Percentiles rank a stretch among this genome's conserved stretches.
phyloP scores from a whole-genome alignment of 768 basidiomycete species.

The Boletus patriciae region DNA sequence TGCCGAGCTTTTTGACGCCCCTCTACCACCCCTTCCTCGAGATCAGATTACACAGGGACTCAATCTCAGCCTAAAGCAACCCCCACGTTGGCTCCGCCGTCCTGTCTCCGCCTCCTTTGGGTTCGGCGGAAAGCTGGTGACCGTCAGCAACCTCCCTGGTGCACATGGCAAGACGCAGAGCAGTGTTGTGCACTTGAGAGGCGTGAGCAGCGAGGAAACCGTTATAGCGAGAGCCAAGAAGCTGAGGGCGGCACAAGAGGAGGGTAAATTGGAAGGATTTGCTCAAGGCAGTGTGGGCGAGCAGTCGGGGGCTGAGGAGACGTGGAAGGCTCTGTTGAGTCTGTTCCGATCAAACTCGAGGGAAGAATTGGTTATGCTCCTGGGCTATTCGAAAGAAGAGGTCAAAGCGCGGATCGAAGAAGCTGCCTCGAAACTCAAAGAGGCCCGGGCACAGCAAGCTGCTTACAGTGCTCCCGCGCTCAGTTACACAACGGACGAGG shows the following conservation, averaged over 20 bases:
- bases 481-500: conserved; percentile 39
- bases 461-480: conserved; percentile 28
- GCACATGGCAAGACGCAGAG: conserved; percentile 82
- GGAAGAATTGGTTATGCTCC: conserved; percentile 83
- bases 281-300: conserved; percentile 53
- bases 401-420: conserved; percentile 76
- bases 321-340: conserved; percentile 87
- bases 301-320: conserved; percentile 43
- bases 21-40: conserved; percentile 44
- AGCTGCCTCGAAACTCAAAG: conserved; percentile 74
- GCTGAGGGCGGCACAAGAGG: conserved; percentile 62
- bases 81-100: conserved; percentile 95
- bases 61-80: conserved; percentile 84
- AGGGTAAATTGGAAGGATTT: conserved; percentile 58
- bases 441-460: conserved; percentile 30
- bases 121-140: conserved; percentile 85
- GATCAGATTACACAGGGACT: conserved; percentile 43
- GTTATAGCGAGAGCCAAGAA: conserved; percentile 73
- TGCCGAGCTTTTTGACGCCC: conserved; percentile 77
- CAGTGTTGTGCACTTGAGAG: conserved; percentile 75
- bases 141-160: conserved; percentile 71
- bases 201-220: conserved; percentile 70
- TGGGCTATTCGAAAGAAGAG: conserved; percentile 92
- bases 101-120: conserved; percentile 83
- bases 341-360: conserved; percentile 88